Evolutionary conservation across 371 early-diverging fungal species (phyloP), one percentile per base, ranked within the genome.

Genomic region (Mortierella sp.): DNA sequence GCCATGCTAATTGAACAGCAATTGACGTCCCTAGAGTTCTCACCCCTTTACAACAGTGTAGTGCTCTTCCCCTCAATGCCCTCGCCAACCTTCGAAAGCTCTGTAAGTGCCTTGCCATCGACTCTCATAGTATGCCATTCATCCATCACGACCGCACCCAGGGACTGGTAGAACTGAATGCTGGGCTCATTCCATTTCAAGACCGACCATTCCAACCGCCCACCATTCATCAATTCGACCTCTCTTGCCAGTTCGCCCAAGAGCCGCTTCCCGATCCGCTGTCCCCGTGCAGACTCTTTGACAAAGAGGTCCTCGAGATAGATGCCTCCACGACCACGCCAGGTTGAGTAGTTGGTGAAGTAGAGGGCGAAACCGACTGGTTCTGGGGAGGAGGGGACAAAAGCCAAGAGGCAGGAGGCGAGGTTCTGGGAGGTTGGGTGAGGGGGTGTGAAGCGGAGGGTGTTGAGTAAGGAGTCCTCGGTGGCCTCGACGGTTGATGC

Each of bases 301-400:
- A 97, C 95, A 88, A 92, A 95, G 51, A 97, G 88, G 84, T 96
- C 97, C 82, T 97, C 97, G 11, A 97, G 88, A 87, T 96, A 96
- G 16, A 97, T 83, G 24, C 97, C 97, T 2, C 95, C 96, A 41
- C 88, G 81, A 3, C 94, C 95, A 8, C 91, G 77, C 88, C 94
- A 96, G 0, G 96, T 95, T 38, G 95, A 94, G 75, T 95, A 97
- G 89, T 96, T 97, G 88, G 92, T 92, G 83, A 96, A 96, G 83
- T 92, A 97, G 58, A 97, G 89, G 12, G 96, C 96, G 79, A 97
- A 90, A 1, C 96, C 97, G 18, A 93, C 95, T 32, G 94, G 92
- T 49, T 88, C 83, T 14, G 81, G 78, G n/a, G 70, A 46, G 0
- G 79, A 83, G 6, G 80, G 88, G 1, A 78, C 79, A 18, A 78